Conservation (phyloP, 352 stramenopile species). For the Phytophthora europaea region DNA sequence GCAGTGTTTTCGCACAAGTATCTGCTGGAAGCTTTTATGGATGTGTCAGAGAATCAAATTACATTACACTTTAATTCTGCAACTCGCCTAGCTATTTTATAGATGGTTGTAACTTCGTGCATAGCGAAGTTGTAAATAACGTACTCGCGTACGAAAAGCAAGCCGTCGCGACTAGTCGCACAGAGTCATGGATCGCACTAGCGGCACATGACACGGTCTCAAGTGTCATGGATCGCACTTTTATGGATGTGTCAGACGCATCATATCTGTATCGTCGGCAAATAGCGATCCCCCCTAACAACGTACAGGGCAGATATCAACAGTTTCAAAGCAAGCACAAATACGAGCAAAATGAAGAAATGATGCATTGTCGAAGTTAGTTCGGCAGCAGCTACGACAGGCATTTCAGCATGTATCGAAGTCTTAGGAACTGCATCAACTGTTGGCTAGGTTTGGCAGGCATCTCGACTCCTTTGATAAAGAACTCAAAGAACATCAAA, state of each 20-base stretch:
- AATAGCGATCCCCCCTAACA: no score
- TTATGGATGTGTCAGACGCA: no score
- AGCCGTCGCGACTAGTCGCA: neutral
- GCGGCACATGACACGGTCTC: no score
- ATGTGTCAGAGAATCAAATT: no score
- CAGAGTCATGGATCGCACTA: neutral
- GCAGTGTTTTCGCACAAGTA: no score
- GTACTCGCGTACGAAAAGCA: neutral
- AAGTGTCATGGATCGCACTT: no score
- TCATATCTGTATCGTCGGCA: no score
- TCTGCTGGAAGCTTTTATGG: neutral
- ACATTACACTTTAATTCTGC: no score
- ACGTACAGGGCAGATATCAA: neutral
- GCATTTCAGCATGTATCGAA: neutral
- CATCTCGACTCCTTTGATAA: neutral
- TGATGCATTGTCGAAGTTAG: slow-evolving; percentile 20
- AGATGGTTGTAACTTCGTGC: no score
- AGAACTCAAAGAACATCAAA: slow-evolving; percentile 9
- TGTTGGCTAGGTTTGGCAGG: no score
- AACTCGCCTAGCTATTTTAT: no score
- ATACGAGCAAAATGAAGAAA: neutral
- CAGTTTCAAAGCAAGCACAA: neutral
- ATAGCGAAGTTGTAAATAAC: neutral
- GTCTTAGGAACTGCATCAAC: no score
- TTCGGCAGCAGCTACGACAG: neutral